Evolutionary conservation across 2,329 filamentous ascomycete species (phyloP).

Genomic region (Rhynchosporium agropyri): DNA sequence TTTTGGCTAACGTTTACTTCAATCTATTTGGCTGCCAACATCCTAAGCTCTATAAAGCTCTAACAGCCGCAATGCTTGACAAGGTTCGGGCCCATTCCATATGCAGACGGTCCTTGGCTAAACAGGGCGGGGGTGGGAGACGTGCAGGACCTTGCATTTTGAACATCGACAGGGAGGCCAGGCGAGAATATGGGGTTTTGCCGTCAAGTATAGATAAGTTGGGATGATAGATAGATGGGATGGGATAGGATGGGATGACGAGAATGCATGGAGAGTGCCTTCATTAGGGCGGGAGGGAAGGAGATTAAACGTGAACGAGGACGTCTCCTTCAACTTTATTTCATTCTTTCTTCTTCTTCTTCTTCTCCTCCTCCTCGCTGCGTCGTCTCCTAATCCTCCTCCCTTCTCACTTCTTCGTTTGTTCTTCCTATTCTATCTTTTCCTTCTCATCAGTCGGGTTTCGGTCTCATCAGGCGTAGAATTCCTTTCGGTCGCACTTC

Average conservation of each 20-base stretch:
- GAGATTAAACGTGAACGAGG: slow-evolving; percentile 14
- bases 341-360: neutral
- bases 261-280: neutral
- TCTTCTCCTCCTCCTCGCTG: neutral
- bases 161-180: neutral
- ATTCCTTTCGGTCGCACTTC: slow-evolving; percentile 1
- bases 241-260: neutral
- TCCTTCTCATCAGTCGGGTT: neutral
- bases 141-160: slow-evolving; percentile 7
- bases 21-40: no score
- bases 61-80: slow-evolving; percentile 15
- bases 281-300: neutral
- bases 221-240: neutral
- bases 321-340: no score
- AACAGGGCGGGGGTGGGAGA: neutral
- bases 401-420: neutral
- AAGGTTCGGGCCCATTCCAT: neutral
- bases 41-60: no score
- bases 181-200: neutral
- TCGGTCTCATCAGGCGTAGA: neutral
- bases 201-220: neutral
- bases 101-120: slow-evolving; percentile 19
- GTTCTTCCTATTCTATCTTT: no score
- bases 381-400: neutral
- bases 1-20: no score